Percentiles rank a stretch among this genome's conserved stretches.
Evolutionary conservation across 2,329 filamentous ascomycete species (phyloP).

Genomic region (Aspergillus sp.): DNA sequence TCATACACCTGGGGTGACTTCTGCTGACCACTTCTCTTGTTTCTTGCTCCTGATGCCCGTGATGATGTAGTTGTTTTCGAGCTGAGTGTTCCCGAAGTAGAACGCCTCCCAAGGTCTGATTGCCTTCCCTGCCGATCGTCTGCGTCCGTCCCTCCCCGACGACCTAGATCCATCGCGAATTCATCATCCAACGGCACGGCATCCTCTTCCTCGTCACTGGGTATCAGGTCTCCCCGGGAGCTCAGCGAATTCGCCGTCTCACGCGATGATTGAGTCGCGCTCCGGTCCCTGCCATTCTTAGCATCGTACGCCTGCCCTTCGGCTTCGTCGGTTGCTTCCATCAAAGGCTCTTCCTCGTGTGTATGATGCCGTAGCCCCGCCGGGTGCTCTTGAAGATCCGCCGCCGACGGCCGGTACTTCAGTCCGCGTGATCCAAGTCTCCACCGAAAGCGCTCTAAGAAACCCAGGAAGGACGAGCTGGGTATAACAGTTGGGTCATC

Average conservation of each 20-base stretch:
- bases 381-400: slow-evolving; percentile 81
- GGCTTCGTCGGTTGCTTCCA: slow-evolving; percentile 51
- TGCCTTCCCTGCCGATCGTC: slow-evolving; percentile 66
- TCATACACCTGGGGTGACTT: slow-evolving; percentile 17
- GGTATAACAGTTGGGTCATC: slow-evolving; percentile 81
- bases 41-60: slow-evolving; percentile 33
- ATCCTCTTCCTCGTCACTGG: slow-evolving; percentile 87
- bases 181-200: slow-evolving; percentile 89
- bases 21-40: slow-evolving; percentile 20
- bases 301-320: slow-evolving; percentile 12
- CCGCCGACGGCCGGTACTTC: slow-evolving; percentile 82
- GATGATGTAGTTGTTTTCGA: slow-evolving; percentile 37
- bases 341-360: slow-evolving; percentile 60
- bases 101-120: slow-evolving; percentile 31
- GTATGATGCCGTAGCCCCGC: slow-evolving; percentile 40
- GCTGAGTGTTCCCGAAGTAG: slow-evolving; percentile 40
- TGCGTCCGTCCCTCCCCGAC: slow-evolving; percentile 47
- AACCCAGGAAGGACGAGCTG: slow-evolving; percentile 74
- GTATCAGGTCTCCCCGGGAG: slow-evolving; percentile 81
- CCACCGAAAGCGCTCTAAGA: slow-evolving; percentile 74
- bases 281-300: slow-evolving; percentile 46
- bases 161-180: slow-evolving; percentile 72
- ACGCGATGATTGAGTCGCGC: slow-evolving; percentile 68
- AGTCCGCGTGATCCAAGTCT: slow-evolving; percentile 68
- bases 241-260: slow-evolving; percentile 78